Evolutionary conservation across 2,329 filamentous ascomycete species (phyloP).

Genomic region (Rutstroemia sp.): DNA sequence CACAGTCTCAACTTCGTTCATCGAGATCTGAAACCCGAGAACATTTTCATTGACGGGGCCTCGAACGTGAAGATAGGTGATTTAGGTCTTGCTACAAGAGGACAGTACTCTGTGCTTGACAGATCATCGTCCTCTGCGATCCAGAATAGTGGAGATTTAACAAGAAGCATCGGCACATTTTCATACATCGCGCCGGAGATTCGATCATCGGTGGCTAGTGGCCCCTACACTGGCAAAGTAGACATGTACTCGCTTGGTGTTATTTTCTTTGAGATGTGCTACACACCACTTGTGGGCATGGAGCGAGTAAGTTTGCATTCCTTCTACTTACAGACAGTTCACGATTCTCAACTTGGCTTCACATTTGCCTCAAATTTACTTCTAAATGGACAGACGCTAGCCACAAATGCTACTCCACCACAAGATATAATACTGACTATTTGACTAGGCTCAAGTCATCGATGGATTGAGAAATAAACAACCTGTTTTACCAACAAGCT

Average conservation of each 20-base stretch:
- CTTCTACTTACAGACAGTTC: background rate
- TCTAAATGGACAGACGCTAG: no score
- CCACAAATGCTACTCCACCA: background rate
- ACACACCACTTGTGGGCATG: constrained; percentile 50
- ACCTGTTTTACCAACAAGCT: constrained; percentile 65
- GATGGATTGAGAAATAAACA: constrained; percentile 60
- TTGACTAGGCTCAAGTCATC: constrained; percentile 42
- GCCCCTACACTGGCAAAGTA: constrained; percentile 85
- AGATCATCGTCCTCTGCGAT: constrained; percentile 31
- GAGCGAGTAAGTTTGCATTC: constrained; percentile 38
- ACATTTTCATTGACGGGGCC: constrained; percentile 87
- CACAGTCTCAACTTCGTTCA: constrained; percentile 90
- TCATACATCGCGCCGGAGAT: constrained; percentile 94
- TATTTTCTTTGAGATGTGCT: constrained; percentile 98
- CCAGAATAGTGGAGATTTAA: constrained; percentile 49
- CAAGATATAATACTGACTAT: background rate
- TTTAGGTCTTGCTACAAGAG: constrained; percentile 88
- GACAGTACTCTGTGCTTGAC: constrained; percentile 60
- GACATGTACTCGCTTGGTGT: constrained; percentile 98
- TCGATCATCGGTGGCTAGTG: constrained; percentile 59
- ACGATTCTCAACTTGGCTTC: no score
- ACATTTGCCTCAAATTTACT: no score
- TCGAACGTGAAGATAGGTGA: constrained; percentile 95
- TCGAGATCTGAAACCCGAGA: constrained; percentile 92
- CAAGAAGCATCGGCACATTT: constrained; percentile 65